A percentile compares a stretch with the other conserved stretches of the same genome.
These are phyloP conservation scores for Trametes villosa DNA, from an alignment of 768 basidiomycete genomes.

Conservation along the genomic window DNA sequence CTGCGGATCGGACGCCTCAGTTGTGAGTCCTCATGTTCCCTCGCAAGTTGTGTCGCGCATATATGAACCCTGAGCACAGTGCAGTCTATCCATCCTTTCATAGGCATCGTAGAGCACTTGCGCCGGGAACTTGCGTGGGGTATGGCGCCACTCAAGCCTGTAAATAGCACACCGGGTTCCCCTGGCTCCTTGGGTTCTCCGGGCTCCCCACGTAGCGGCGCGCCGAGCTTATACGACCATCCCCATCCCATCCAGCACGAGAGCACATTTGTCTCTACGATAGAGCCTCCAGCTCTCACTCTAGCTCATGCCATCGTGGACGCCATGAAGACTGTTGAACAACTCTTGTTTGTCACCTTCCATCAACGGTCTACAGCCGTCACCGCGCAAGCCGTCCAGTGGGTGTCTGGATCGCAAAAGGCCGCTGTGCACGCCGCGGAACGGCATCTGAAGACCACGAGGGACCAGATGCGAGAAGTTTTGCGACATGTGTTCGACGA, in stretches of 20 bases:
- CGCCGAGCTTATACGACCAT: conserved; percentile 12
- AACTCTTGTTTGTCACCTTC: conserved; percentile 37
- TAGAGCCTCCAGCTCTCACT: conserved; percentile 31
- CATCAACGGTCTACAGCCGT: conserved; percentile 26
- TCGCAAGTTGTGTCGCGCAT: background rate
- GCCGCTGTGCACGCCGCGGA: conserved; percentile 23
- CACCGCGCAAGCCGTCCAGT: conserved; percentile 6
- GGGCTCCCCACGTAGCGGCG: conserved; percentile 18
- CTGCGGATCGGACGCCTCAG: conserved; percentile 48
- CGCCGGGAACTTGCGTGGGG: conserved; percentile 52
- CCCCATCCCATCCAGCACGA: background rate
- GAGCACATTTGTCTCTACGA: conserved; percentile 33
- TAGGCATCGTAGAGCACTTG: conserved; percentile 48
- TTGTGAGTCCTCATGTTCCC: conserved; percentile 33
- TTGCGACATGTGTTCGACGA: conserved; percentile 40
- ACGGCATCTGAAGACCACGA: conserved; percentile 28
- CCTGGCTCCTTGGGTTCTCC: conserved; percentile 20
- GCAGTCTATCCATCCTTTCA: conserved; percentile 47
- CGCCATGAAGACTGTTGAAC: conserved; percentile 41
- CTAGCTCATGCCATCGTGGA: conserved; percentile 42
- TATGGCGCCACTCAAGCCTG: conserved; percentile 32
- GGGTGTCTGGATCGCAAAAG: conserved; percentile 17
- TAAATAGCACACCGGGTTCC: conserved; percentile 14
- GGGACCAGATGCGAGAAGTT: conserved; percentile 35
- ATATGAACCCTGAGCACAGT: conserved; percentile 31